phyloP scores from a whole-genome alignment of 495 filamentous ascomycete species.

The Elaphomyces granulatus region DNA sequence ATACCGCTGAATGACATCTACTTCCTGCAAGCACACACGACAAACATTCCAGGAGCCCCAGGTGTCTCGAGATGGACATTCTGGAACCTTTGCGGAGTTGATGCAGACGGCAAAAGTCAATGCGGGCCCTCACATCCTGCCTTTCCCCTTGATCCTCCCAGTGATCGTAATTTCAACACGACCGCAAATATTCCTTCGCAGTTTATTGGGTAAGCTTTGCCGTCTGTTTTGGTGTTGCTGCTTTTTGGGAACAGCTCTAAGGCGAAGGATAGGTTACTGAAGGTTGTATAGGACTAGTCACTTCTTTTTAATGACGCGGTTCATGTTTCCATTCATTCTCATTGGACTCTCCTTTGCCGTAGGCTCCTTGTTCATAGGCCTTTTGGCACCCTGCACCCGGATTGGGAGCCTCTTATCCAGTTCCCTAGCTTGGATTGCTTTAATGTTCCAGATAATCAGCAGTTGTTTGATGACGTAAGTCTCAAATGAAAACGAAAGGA shows the following conservation, averaged over 20 bases:
- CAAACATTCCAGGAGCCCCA: conserved; percentile 51
- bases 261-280: too few relatives aligned
- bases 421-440: conserved; percentile 36
- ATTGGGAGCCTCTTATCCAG: conserved; percentile 47
- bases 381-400: conserved; percentile 46
- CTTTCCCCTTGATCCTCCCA: conserved; percentile 49
- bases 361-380: conserved; percentile 42
- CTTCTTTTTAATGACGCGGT: conserved; percentile 52
- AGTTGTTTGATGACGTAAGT: conserved; percentile 61
- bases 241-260: too few relatives aligned
- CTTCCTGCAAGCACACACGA: conserved; percentile 66
- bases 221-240: not conserved
- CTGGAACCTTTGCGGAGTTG: conserved; percentile 57
- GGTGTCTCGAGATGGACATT: conserved; percentile 69
- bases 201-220: conserved; percentile 37
- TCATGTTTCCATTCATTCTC: conserved; percentile 59
- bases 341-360: conserved; percentile 53
- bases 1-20: conserved; percentile 59
- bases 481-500: not conserved
- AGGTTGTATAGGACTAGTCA: conserved; percentile 29
- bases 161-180: conserved; percentile 44
- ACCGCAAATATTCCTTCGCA: conserved; percentile 35
- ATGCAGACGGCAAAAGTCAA: conserved; percentile 37
- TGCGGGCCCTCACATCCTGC: conserved; percentile 43
- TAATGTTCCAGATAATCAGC: conserved; percentile 48